Base-by-base conservation (phyloP, 2,329 filamentous ascomycete species). In the Byssochlamys sp. region DNA sequence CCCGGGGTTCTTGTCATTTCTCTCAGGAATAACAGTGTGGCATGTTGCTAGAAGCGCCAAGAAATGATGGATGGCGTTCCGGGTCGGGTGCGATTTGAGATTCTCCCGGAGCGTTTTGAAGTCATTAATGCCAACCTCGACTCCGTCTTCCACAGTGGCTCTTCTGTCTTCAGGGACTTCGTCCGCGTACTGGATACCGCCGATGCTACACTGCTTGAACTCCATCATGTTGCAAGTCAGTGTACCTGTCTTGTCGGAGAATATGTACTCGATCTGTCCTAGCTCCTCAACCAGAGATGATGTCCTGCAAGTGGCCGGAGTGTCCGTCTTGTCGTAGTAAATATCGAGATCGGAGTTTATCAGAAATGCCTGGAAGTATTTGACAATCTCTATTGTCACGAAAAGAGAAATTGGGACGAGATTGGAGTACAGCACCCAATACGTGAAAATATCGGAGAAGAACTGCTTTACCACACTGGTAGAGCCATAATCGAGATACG, bases 141-240 rank as follows among this genome's bases (percentile, higher is more conserved):
- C 79, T 7, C 87, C 89, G 67, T 95, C 90, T 63, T 89, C 83
- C n/a, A 85, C 78, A 1, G 86, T 88, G 0, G 90, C 87, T 65
- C 89, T 84, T 58, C 90, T 85, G 70, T 99, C 94, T 73, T 99
- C 94, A 0, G 94, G 88, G 1, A 97, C 85, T 50, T 92, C 90
- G 56, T 94, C 91, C 11, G 90, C 88, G 69, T 99, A 99, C 74
- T 96, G 92, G 55, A 97, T 86, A 27, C 94, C 94, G 27, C 85
- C 90, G 68, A 99, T 97, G 0, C 89, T 88, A 67, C 89, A 95
- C 73, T 97, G 91, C 70, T 91, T 91, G 73, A 97, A 99, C 73
- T 97, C 92, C 94, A 99, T 97, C 81, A 90, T 86, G 70, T 97
- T 97, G 76, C 91, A 95, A n/a, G 92, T 97, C 67, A 97, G 78